Base-by-base conservation (phyloP, 2,329 filamentous ascomycete species). In the Chrysosporium queenslandicum region DNA sequence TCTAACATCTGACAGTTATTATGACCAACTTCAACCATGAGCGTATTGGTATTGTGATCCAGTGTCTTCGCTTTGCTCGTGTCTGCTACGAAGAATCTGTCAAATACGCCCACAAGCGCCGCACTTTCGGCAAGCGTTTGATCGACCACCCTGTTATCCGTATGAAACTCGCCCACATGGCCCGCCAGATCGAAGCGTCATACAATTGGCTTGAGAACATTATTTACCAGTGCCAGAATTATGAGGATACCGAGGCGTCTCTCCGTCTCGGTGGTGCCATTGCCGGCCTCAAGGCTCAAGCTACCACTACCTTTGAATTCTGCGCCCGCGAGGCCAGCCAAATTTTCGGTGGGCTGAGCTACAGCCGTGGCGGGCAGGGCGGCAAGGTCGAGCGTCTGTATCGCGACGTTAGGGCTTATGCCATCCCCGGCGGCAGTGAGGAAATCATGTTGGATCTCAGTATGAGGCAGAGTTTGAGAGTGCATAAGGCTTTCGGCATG, bases 21-120 rank as follows among this genome's bases (percentile, higher is more conserved):
- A 97, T 97, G 91, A 96, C 88, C 68, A 96, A 96, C 79, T 96
- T 96, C 78, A 97, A 97, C 80, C 92, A 97, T 77, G 92, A 98
- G 75, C 87, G 92, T 58, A 90, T 98, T 62, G 92, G 92, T 57
- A 97, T 98, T 71, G 90, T 97, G 73, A 97, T 97, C 75, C 92
- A 98, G 73, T 94, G 84, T 64, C 71, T 96, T 59, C 89, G 92
- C 64, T 97, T 98, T 80, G 84, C 87, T 40, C 89, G 92, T 60
- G 91, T 97, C 60, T 96, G 90, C 79, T 95, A 88, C 76, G 91
- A 97, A 68, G 92, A 98, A 74, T 87, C 86, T 21, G 80, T 97
- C 70, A 94, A 94, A 71, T 98, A 96, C 73, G 90, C 89, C 56
- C 87, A 92, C 81, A 98, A 98, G 82, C 87, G 92, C 61, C 83